Conservation (phyloP, 371 early-diverging fungal genomes). For the Mortierella sp. region DNA sequence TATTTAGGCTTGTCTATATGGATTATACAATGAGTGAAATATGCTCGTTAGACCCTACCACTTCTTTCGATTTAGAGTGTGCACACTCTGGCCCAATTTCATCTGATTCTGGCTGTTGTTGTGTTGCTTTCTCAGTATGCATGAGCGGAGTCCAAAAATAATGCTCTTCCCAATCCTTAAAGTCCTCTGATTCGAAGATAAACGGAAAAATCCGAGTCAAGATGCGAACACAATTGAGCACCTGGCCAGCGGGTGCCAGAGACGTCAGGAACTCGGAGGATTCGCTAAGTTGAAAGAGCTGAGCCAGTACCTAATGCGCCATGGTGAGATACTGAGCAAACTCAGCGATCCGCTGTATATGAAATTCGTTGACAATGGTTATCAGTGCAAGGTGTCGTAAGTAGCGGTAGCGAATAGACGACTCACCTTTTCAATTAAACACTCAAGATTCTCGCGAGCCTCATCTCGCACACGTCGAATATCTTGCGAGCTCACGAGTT, state of each 20-base stretch:
- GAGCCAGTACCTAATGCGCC: conserved; percentile 62
- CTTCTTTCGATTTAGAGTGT: neutral
- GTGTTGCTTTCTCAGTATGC: neutral
- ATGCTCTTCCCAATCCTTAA: conserved; percentile 69
- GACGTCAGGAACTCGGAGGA: conserved; percentile 67
- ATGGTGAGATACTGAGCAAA: neutral
- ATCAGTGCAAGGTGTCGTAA: too few relatives aligned
- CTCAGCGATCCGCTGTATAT: neutral
- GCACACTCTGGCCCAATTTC: too few relatives aligned
- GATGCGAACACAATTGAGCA: conserved; percentile 86
- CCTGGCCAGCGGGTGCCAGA: conserved; percentile 65
- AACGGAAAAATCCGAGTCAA: conserved; percentile 87
- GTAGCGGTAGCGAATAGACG: neutral
- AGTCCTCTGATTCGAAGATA: conserved; percentile 77
- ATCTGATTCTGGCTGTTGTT: too few relatives aligned
- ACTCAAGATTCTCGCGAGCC: conserved; percentile 80
- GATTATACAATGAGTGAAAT: neutral
- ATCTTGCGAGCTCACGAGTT: conserved; percentile 86
- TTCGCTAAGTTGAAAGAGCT: conserved; percentile 64
- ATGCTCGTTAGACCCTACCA: neutral
- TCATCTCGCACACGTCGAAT: conserved; percentile 81
- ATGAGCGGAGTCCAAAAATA: conserved; percentile 77
- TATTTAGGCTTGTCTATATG: neutral
- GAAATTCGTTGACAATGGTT: neutral
- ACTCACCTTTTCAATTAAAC: conserved; percentile 72